Evolutionary conservation across 441 rosid genomes (phyloP).

Genomic region (Melianthus villosus): DNA sequence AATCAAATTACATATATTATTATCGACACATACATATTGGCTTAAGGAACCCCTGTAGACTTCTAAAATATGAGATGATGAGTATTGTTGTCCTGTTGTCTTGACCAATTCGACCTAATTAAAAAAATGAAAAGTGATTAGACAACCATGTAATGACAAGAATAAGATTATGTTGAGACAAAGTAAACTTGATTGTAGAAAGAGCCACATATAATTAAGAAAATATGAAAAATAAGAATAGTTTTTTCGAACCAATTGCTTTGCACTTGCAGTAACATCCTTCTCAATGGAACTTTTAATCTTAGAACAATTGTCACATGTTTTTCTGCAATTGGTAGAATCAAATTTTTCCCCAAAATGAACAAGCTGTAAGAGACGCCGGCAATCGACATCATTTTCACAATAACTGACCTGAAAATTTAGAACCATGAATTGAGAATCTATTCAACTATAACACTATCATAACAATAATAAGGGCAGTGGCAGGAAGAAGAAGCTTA

Average conservation of each 20-base stretch:
- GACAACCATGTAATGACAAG: too few species aligned
- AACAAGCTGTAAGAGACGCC: slow-evolving; percentile 72
- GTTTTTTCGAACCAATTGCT: slow-evolving; percentile 53
- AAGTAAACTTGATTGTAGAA: slow-evolving; percentile 6
- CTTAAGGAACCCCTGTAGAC: slow-evolving; percentile 80
- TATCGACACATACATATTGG: slow-evolving; percentile 41
- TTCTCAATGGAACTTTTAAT: slow-evolving; percentile 44
- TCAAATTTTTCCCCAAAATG: slow-evolving; percentile 90
- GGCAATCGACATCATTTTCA: slow-evolving; percentile 88
- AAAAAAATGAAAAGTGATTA: too few species aligned
- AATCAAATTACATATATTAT: too few species aligned
- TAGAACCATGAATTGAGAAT: slow-evolving; percentile 12
- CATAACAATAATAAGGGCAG: too few species aligned
- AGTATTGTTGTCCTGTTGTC: slow-evolving; percentile 50
- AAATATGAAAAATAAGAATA: background rate
- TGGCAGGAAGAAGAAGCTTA: slow-evolving; percentile 2
- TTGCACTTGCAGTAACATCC: slow-evolving; percentile 71
- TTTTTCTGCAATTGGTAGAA: slow-evolving; percentile 46
- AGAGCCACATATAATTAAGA: background rate
- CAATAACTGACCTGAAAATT: slow-evolving; percentile 74
- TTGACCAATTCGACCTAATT: slow-evolving; percentile 72
- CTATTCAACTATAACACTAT: too few species aligned
- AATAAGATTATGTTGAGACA: too few species aligned
- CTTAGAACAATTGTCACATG: slow-evolving; percentile 83
- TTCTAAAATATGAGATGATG: slow-evolving; percentile 72